Percentiles rank a stretch among this genome's conserved stretches.
These are phyloP conservation scores for Fusarium subtropicale DNA, from an alignment of 2,329 filamentous ascomycete species.

Conservation along the genomic window DNA sequence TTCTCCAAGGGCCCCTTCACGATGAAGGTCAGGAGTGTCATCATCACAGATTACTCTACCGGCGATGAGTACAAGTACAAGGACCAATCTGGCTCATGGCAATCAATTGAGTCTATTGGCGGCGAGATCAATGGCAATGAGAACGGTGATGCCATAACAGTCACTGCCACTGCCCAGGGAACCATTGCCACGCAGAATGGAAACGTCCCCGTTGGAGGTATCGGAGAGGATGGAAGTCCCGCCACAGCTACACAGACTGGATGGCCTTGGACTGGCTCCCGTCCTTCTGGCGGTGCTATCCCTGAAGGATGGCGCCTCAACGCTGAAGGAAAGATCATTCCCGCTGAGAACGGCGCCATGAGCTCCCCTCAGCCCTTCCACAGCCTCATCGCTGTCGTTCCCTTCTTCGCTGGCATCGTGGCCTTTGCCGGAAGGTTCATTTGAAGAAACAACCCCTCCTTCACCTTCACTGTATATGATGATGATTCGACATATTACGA, in stretches of 20 bases:
- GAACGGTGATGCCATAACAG: slow-evolving; percentile 62
- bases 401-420: slow-evolving; percentile 46
- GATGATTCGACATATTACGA: slow-evolving; percentile 3
- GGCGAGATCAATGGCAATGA: slow-evolving; percentile 79
- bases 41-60: slow-evolving; percentile 91
- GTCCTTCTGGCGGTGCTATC: slow-evolving; percentile 67
- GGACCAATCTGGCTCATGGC: slow-evolving; percentile 81
- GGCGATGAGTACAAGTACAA: slow-evolving; percentile 86
- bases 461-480: slow-evolving; percentile 23
- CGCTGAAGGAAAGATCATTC: slow-evolving; percentile 81
- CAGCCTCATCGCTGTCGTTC: slow-evolving; percentile 42
- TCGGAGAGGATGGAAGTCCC: slow-evolving; percentile 66
- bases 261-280: slow-evolving; percentile 74
- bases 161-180: slow-evolving; percentile 69
- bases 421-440: slow-evolving; percentile 42
- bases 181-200: slow-evolving; percentile 73
- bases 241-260: slow-evolving; percentile 68
- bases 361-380: slow-evolving; percentile 34
- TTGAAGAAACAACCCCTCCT: slow-evolving; percentile 17
- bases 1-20: slow-evolving; percentile 85
- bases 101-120: slow-evolving; percentile 83
- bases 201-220: slow-evolving; percentile 77
- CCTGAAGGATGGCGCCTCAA: slow-evolving; percentile 87
- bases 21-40: slow-evolving; percentile 83
- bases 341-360: slow-evolving; percentile 64